Evolutionary conservation across 2,329 filamentous ascomycete species (phyloP).

Genomic region (Lachnellula hyalina): DNA sequence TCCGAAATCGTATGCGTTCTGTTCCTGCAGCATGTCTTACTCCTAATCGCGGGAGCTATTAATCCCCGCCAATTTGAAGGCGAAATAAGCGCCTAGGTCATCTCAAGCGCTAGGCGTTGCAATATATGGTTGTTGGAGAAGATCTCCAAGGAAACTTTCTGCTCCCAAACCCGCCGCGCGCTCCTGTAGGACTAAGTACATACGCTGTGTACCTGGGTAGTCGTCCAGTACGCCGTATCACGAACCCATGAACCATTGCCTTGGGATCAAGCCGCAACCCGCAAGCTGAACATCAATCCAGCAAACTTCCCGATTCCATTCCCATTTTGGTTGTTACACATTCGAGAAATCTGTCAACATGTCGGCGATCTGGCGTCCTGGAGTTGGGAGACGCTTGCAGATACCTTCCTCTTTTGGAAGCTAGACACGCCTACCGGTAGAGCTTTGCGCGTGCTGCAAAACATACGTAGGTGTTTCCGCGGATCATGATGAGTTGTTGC

Average conservation of each 20-base stretch:
- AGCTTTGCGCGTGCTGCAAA: not conserved
- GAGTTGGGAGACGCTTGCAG: not conserved
- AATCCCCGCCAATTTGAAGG: too few species aligned
- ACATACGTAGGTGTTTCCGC: not conserved
- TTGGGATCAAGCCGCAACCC: constrained; percentile 1
- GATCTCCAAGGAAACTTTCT: too few species aligned
- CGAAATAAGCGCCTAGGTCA: too few species aligned
- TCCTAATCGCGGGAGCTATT: too few species aligned
- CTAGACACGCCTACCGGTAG: not conserved
- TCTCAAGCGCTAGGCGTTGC: too few species aligned
- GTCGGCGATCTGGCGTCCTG: not conserved
- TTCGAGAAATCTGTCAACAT: not conserved
- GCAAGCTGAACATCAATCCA: not conserved
- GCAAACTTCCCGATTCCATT: not conserved
- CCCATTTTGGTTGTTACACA: not conserved
- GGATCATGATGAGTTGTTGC: not conserved
- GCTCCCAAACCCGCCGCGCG: too few species aligned
- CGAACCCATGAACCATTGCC: not conserved
- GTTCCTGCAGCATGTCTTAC: too few species aligned
- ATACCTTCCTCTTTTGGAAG: not conserved
- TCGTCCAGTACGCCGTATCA: too few species aligned
- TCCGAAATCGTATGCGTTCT: too few species aligned
- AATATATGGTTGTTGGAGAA: too few species aligned
- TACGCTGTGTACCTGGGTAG: too few species aligned
- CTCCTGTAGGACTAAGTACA: too few species aligned